These are phyloP conservation scores for Colletotrichum phormii DNA, from an alignment of 2,329 filamentous ascomycete species.

Conservation along the genomic window DNA sequence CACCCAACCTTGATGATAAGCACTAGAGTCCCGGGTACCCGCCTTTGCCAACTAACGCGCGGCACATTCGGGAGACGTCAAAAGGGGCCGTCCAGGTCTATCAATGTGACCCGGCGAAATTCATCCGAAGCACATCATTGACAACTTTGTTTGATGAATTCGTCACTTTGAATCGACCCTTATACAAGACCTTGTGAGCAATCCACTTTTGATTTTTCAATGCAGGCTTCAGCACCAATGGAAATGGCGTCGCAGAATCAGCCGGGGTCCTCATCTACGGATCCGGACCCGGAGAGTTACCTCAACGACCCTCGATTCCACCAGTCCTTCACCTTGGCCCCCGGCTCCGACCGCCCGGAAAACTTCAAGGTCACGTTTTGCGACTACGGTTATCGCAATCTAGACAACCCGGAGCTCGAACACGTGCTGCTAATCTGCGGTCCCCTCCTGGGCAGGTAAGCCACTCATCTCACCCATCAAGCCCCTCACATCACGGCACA, in stretches of 20 bases:
- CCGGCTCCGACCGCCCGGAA: slow-evolving; percentile 37
- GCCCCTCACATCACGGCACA: not conserved
- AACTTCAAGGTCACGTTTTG: slow-evolving; percentile 41
- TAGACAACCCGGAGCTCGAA: slow-evolving; percentile 40
- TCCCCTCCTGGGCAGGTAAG: slow-evolving; percentile 41
- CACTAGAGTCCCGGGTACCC: not conserved
- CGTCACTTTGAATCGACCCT: not conserved
- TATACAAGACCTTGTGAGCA: not conserved
- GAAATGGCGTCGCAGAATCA: not conserved
- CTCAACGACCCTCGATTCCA: slow-evolving; percentile 43
- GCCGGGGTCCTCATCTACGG: not conserved
- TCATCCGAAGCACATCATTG: not conserved
- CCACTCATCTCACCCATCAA: not conserved
- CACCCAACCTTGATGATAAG: not conserved
- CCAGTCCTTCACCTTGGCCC: slow-evolving; percentile 41
- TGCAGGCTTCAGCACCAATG: not conserved
- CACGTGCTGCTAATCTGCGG: slow-evolving; percentile 45
- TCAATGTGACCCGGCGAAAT: not conserved
- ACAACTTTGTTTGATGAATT: not conserved
- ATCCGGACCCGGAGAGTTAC: slow-evolving; percentile 24
- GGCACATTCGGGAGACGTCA: not conserved
- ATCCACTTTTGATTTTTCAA: not conserved
- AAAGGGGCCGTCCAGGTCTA: not conserved
- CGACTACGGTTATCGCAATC: slow-evolving; percentile 47
- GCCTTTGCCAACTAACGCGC: not conserved